Evolutionary conservation across 805 yeast species (phyloP).

Genomic region (Wickerhamomyces tratensis): DNA sequence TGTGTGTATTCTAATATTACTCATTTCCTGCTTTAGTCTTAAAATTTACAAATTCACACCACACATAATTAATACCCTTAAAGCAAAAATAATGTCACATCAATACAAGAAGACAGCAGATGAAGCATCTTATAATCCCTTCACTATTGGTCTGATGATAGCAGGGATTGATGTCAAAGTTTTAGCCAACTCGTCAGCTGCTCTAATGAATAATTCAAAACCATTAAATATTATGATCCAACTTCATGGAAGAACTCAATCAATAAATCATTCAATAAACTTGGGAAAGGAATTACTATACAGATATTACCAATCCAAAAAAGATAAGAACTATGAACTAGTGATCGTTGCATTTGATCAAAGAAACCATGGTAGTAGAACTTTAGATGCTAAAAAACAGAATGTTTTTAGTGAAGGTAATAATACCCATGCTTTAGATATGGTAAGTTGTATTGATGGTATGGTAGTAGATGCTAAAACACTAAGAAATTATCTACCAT

Average conservation of each 20-base stretch:
- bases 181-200: background rate
- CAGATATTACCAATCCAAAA: background rate
- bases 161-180: background rate
- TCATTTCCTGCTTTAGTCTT: too few relatives aligned
- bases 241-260: background rate
- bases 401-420: conserved; percentile 9
- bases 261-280: background rate
- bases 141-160: background rate
- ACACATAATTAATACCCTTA: too few relatives aligned
- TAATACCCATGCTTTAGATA: conserved; percentile 9
- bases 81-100: background rate
- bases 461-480: conserved; percentile 9
- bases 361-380: conserved; percentile 14
- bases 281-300: background rate
- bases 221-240: background rate
- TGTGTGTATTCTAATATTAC: too few relatives aligned
- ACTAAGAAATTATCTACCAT: conserved; percentile 10
- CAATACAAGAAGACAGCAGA: background rate
- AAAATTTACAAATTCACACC: too few relatives aligned
- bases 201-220: background rate
- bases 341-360: conserved; percentile 12
- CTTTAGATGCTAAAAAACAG: conserved; percentile 3
- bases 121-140: too few relatives aligned
- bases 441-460: conserved; percentile 12
- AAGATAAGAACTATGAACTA: conserved; percentile 1